Evolutionary conservation across 1,284 basidiomycete genomes (phyloP).

Genomic region (Singerocomus inundabilis): DNA sequence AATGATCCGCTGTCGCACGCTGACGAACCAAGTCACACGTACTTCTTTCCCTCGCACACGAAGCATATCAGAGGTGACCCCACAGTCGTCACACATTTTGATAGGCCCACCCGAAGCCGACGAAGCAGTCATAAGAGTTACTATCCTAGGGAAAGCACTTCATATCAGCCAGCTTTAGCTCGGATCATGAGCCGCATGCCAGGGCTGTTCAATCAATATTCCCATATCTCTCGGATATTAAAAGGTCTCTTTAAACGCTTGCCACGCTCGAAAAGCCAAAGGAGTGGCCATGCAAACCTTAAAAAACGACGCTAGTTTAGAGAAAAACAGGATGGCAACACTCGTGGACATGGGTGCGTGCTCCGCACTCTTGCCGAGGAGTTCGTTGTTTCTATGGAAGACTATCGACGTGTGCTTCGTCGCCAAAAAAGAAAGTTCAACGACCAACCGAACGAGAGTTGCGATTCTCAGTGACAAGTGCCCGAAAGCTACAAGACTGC

Average conservation of each 20-base stretch:
- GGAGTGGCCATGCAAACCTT: neutral
- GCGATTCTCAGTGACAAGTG: neutral
- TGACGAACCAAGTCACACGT: neutral
- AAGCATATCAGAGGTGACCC: neutral
- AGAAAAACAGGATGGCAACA: neutral
- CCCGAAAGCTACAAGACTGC: neutral
- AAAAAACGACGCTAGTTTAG: neutral
- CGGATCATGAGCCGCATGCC: neutral
- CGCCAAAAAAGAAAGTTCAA: neutral
- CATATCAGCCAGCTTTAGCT: neutral
- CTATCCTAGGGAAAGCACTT: neutral
- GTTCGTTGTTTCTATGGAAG: neutral
- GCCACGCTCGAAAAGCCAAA: neutral
- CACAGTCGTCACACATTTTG: neutral
- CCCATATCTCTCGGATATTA: neutral
- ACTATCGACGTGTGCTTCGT: neutral
- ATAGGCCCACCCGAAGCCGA: neutral
- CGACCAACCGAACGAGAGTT: neutral
- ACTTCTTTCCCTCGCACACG: neutral
- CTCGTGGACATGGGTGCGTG: neutral
- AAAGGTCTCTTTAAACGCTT: neutral
- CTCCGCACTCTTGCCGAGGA: slow-evolving; percentile 12
- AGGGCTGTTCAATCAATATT: neutral
- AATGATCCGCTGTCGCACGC: neutral
- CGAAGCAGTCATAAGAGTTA: neutral